These are phyloP conservation scores for Perkinsela sp. DNA, from an alignment of 208 protist species.

Conservation along the genomic window DNA sequence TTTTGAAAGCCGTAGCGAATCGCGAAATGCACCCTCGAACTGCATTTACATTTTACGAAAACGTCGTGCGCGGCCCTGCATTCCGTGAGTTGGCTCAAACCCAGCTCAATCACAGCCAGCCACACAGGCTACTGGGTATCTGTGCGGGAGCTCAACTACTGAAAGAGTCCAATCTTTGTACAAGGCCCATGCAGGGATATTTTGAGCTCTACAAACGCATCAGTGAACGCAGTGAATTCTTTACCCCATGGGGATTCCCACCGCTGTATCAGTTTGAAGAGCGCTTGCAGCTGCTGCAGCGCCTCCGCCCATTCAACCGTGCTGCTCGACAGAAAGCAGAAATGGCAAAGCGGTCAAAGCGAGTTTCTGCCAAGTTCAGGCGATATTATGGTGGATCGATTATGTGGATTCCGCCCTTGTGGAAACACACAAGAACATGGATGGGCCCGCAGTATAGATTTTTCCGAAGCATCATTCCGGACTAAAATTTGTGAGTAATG, in stretches of 20 bases:
- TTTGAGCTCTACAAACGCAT: constrained; percentile 69
- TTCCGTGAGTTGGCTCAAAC: constrained; percentile 42
- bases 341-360: background rate
- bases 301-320: constrained; percentile 50
- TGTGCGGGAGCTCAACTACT: constrained; percentile 51
- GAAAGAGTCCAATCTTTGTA: constrained; percentile 43
- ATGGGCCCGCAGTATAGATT: background rate
- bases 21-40: constrained; percentile 54
- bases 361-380: background rate
- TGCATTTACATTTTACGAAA: constrained; percentile 58
- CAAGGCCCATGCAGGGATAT: constrained; percentile 51
- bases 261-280: constrained; percentile 68
- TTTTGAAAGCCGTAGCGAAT: constrained; percentile 42
- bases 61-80: constrained; percentile 41
- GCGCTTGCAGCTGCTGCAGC: constrained; percentile 38
- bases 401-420: background rate
- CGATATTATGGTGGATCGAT: background rate
- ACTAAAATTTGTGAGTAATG: background rate
- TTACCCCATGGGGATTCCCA: constrained; percentile 64
- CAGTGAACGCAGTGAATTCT: constrained; percentile 50
- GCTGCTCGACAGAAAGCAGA: constrained; percentile 23
- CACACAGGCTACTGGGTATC: constrained; percentile 47
- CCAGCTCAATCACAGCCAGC: constrained; percentile 37
- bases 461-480: background rate
- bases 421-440: background rate